Percentiles rank a stretch among this genome's conserved stretches.
Conservation (phyloP, 2,329 filamentous ascomycete species). For the Capronia epimyces region DNA sequence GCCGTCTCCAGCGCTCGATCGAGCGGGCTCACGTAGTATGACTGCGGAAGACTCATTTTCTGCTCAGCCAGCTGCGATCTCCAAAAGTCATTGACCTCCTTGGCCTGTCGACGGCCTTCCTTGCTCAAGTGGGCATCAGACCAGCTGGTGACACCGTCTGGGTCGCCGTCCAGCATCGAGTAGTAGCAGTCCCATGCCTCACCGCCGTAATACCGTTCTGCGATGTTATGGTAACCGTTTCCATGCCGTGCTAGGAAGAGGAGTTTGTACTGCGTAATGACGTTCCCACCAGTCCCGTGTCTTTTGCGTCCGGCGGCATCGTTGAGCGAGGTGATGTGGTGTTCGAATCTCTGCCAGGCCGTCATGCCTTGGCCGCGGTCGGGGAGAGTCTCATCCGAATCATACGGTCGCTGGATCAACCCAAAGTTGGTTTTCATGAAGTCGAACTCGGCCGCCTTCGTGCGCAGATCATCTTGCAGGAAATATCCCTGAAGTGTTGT, state of each 20-base stretch:
- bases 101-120: conserved; percentile 50
- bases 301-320: conserved; percentile 30
- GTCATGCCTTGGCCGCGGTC: conserved; percentile 35
- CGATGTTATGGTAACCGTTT: conserved; percentile 58
- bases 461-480: conserved; percentile 45
- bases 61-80: conserved; percentile 41
- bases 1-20: conserved; percentile 55
- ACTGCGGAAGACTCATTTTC: conserved; percentile 50
- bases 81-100: conserved; percentile 47
- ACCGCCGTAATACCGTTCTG: conserved; percentile 54
- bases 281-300: conserved; percentile 1
- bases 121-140: conserved; percentile 54
- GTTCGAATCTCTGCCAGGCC: conserved; percentile 52
- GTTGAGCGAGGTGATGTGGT: conserved; percentile 48
- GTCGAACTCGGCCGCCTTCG: conserved; percentile 44
- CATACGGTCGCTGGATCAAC: conserved; percentile 44
- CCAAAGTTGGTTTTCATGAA: conserved; percentile 45
- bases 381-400: conserved; percentile 34
- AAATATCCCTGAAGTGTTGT: conserved; percentile 22
- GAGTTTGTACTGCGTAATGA: conserved; percentile 46
- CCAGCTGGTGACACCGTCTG: conserved; percentile 51
- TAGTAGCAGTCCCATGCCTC: conserved; percentile 59
- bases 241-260: conserved; percentile 58
- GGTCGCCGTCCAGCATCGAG: conserved; percentile 50
- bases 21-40: conserved; percentile 55